Evolutionary conservation across 331 rosid species (phyloP).

Genomic region (Erythrophleum ivorense): DNA sequence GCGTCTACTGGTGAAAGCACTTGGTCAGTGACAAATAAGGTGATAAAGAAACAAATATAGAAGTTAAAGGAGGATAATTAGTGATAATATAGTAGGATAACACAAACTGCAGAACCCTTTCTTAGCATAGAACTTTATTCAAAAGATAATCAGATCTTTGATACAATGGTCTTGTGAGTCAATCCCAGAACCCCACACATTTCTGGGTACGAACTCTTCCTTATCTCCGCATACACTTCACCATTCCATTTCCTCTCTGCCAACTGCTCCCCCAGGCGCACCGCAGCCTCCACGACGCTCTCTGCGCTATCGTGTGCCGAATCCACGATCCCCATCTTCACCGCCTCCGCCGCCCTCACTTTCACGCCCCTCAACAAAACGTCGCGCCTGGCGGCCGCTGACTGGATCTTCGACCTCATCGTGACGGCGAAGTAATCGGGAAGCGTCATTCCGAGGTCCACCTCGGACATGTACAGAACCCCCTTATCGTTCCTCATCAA

Average conservation of each 20-base stretch:
- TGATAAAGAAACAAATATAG: too few species aligned
- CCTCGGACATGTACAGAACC: slow-evolving; percentile 81
- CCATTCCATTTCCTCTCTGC: slow-evolving; percentile 64
- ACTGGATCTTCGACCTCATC: slow-evolving; percentile 56
- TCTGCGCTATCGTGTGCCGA: slow-evolving; percentile 69
- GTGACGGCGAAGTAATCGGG: slow-evolving; percentile 64
- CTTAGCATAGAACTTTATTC: neutral
- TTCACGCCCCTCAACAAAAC: slow-evolving; percentile 57
- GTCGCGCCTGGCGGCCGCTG: slow-evolving; percentile 52
- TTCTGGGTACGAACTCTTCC: slow-evolving; percentile 71
- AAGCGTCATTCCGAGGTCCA: slow-evolving; percentile 59
- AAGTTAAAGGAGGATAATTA: too few species aligned
- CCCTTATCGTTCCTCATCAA: slow-evolving; percentile 66
- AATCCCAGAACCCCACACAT: slow-evolving; percentile 54
- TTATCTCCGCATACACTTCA: slow-evolving; percentile 66
- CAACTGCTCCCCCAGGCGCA: slow-evolving; percentile 57
- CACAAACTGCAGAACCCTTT: too few species aligned
- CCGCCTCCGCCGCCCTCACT: slow-evolving; percentile 58
- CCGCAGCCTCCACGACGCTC: slow-evolving; percentile 54
- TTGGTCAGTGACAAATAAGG: too few species aligned
- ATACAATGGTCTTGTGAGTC: neutral
- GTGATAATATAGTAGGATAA: too few species aligned
- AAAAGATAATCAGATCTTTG: slow-evolving; percentile 53
- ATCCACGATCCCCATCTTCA: slow-evolving; percentile 72
- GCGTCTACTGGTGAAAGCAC: too few species aligned